A percentile compares a stretch with the other conserved stretches of the same genome.
phyloP scores from a whole-genome alignment of 495 filamentous ascomycete species.

The Massariosphaeria phaeospora region DNA sequence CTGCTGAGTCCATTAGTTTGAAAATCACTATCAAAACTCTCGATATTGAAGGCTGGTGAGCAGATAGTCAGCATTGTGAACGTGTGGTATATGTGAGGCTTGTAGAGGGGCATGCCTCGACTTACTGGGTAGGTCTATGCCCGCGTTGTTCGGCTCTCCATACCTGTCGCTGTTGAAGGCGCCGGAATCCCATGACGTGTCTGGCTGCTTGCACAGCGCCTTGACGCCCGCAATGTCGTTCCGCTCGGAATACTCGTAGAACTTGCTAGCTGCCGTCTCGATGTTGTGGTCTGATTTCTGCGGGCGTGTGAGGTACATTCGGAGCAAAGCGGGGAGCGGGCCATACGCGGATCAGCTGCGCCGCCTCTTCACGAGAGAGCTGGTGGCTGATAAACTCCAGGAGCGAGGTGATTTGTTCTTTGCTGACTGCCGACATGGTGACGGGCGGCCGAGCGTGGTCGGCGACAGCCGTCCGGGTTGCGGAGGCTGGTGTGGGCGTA shows the following conservation, averaged over 20 bases:
- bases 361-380: slow-evolving; percentile 8
- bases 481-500: not conserved
- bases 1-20: slow-evolving; percentile 17
- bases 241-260: not conserved
- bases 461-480: too few relatives aligned
- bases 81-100: not conserved
- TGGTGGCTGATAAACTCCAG: not conserved
- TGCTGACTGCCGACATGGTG: not conserved
- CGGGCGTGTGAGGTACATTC: not conserved
- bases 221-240: not conserved
- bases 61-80: too few relatives aligned
- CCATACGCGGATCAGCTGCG: slow-evolving; percentile 8
- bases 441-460: too few relatives aligned
- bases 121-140: slow-evolving; percentile 15
- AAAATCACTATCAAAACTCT: slow-evolving; percentile 18
- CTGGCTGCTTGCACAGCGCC: not conserved
- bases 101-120: not conserved
- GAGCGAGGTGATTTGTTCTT: not conserved
- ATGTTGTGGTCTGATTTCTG: slow-evolving; percentile 10
- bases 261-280: slow-evolving; percentile 11
- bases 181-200: not conserved
- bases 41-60: slow-evolving; percentile 25
- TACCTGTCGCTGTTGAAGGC: not conserved
- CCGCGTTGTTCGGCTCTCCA: slow-evolving; percentile 1
- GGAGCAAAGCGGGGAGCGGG: not conserved